phyloP scores from a whole-genome alignment of 495 filamentous ascomycete genomes.

The Penicillium parvum region DNA sequence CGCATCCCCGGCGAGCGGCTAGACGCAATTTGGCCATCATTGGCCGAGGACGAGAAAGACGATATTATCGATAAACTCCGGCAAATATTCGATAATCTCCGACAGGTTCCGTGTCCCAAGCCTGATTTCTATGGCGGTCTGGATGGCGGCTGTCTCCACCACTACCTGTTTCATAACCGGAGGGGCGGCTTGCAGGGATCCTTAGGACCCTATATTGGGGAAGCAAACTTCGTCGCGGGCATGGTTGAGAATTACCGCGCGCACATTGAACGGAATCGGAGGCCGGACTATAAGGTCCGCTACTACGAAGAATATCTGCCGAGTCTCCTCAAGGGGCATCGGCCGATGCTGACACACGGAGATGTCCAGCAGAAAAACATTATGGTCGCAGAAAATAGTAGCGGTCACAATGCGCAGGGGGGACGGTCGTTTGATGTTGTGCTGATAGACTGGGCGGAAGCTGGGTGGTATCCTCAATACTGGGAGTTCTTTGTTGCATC shows the following conservation, averaged over 20 bases:
- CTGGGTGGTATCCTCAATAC: slow-evolving; percentile 40
- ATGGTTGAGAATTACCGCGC: slow-evolving; percentile 25
- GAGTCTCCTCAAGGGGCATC: slow-evolving; percentile 11
- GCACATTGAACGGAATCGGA: too few species aligned
- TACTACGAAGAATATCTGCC: slow-evolving; percentile 32
- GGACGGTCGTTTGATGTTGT: slow-evolving; percentile 24
- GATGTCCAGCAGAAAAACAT: slow-evolving; percentile 22
- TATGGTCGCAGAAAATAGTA: slow-evolving; percentile 4
- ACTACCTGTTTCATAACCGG: too few species aligned
- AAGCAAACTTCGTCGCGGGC: slow-evolving; percentile 26
- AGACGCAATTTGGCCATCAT: slow-evolving; percentile 23
- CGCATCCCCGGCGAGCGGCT: slow-evolving; percentile 31
- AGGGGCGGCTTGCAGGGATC: slow-evolving; percentile 29
- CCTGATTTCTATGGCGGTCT: slow-evolving; percentile 37
- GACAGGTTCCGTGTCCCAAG: slow-evolving; percentile 22
- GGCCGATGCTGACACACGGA: slow-evolving; percentile 17
- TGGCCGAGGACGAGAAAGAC: slow-evolving; percentile 27
- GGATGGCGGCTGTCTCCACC: too few species aligned
- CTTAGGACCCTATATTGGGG: slow-evolving; percentile 33
- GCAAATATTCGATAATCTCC: slow-evolving; percentile 28
- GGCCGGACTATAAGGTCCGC: slow-evolving; percentile 21
- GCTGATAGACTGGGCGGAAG: slow-evolving; percentile 42
- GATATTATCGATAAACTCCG: slow-evolving; percentile 23
- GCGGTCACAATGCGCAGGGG: slow-evolving; percentile 20
- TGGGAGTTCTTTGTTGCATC: slow-evolving; percentile 48